These are phyloP conservation scores for Gaeumannomyces tritici DNA, from an alignment of 2,329 filamentous ascomycete species.

Conservation along the genomic window DNA sequence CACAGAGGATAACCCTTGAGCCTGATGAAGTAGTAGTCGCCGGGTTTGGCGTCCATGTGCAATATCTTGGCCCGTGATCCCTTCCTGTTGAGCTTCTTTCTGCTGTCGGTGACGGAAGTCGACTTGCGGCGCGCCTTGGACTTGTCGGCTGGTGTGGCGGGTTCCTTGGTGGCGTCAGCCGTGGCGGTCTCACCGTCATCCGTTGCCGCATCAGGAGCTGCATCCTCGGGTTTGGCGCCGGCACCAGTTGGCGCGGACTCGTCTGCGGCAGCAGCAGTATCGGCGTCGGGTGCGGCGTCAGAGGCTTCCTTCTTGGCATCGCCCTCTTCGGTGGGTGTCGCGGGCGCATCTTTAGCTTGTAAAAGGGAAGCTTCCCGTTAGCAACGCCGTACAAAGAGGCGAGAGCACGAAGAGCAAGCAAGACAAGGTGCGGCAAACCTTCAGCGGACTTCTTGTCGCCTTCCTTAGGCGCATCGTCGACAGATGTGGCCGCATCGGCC, in stretches of 20 bases:
- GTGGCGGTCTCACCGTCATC: constrained; percentile 15
- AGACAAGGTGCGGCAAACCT: neutral
- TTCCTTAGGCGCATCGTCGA: neutral
- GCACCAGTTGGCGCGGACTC: too few species aligned
- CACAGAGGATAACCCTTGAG: constrained; percentile 92
- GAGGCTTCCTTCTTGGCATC: constrained; percentile 51
- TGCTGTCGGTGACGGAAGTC: constrained; percentile 51
- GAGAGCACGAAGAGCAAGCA: neutral
- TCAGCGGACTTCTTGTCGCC: constrained; percentile 8
- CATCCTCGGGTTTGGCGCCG: constrained; percentile 9
- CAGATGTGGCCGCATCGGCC: neutral
- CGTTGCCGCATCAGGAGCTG: constrained; percentile 22
- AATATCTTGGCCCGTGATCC: constrained; percentile 63
- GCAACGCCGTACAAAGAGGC: constrained; percentile 3
- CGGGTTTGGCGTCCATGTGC: constrained; percentile 74
- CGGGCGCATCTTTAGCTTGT: constrained; percentile 11
- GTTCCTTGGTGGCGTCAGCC: constrained; percentile 10
- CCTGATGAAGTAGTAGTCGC: constrained; percentile 85
- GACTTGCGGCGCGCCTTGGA: constrained; percentile 64
- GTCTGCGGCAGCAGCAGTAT: constrained; percentile 5
- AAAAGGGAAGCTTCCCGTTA: neutral
- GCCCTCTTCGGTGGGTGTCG: constrained; percentile 17
- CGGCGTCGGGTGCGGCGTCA: constrained; percentile 23
- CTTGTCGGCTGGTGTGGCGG: constrained; percentile 22
- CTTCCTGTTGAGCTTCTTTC: constrained; percentile 83